A percentile compares a stretch with the other conserved stretches of the same genome.
Evolutionary conservation across 768 basidiomycete species (phyloP).

Genomic region (Heimioporus sp.): DNA sequence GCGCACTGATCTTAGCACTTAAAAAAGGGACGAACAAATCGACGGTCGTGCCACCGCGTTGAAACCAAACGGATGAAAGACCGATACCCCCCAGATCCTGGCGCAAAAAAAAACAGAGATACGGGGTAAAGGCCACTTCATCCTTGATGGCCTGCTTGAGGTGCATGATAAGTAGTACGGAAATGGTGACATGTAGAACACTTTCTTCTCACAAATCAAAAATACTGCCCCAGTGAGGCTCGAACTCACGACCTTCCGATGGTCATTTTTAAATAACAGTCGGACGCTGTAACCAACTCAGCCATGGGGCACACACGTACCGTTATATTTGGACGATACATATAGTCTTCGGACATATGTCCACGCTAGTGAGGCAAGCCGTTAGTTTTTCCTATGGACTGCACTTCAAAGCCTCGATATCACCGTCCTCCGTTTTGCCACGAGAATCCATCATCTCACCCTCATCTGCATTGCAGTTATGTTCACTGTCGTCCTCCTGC

Average conservation of each 20-base stretch:
- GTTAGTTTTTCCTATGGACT: neutral
- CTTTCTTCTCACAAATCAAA: constrained; percentile 1
- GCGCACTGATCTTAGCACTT: constrained; percentile 48
- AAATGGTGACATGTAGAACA: neutral
- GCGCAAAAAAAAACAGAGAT: constrained; percentile 73
- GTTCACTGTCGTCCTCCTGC: neutral
- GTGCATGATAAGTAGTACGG: neutral
- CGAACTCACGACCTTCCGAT: constrained; percentile 56
- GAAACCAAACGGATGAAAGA: constrained; percentile 62
- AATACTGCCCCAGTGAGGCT: constrained; percentile 49
- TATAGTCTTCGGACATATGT: too few relatives aligned
- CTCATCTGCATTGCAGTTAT: neutral
- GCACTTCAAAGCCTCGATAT: neutral
- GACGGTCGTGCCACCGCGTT: constrained; percentile 20
- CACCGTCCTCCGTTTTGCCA: neutral
- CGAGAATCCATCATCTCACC: neutral
- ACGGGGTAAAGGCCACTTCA: constrained; percentile 48
- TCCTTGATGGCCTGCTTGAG: neutral
- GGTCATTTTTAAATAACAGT: constrained; percentile 32
- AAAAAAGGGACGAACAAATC: constrained; percentile 37
- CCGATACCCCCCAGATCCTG: constrained; percentile 57
- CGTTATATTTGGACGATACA: too few relatives aligned
- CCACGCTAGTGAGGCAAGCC: too few relatives aligned
- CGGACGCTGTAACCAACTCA: constrained; percentile 52
- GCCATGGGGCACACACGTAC: constrained; percentile 42